phyloP scores from a whole-genome alignment of 192 early-diverging fungal genomes.

The Phlyctochytrium arcticum region DNA sequence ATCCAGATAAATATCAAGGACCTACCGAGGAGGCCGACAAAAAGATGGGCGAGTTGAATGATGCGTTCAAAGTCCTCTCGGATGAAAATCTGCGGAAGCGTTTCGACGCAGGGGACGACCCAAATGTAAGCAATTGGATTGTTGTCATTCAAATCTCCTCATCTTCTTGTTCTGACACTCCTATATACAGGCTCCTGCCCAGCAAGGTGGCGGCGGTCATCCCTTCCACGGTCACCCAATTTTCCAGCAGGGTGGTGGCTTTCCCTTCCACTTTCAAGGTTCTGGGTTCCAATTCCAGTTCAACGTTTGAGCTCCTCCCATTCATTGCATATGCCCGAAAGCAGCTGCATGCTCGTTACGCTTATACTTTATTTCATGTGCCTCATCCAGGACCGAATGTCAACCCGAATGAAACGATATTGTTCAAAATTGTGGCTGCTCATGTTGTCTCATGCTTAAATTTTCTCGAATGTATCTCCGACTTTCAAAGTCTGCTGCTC shows the following conservation, averaged over 20 bases:
- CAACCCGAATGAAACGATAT: too few relatives aligned
- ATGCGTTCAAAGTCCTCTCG: conserved; percentile 79
- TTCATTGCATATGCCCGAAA: too few relatives aligned
- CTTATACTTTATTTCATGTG: too few relatives aligned
- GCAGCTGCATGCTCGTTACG: too few relatives aligned
- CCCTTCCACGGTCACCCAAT: conserved; percentile 25
- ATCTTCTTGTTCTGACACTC: not conserved
- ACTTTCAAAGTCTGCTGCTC: conserved; percentile 72
- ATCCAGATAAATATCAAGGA: conserved; percentile 60
- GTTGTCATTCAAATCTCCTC: not conserved
- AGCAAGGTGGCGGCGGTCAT: conserved; percentile 9
- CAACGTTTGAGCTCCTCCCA: too few relatives aligned
- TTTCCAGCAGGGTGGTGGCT: conserved; percentile 40
- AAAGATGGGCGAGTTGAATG: conserved; percentile 92
- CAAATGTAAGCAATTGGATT: conserved; percentile 35
- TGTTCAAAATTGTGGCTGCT: too few relatives aligned
- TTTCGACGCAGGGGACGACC: conserved; percentile 55
- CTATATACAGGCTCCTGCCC: conserved; percentile 18
- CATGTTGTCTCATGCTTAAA: too few relatives aligned
- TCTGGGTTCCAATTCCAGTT: conserved; percentile 45
- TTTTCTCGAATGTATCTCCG: conserved; percentile 20
- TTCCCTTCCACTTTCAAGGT: conserved; percentile 30
- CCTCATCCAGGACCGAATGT: too few relatives aligned
- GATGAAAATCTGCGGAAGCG: conserved; percentile 41
- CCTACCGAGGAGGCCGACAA: conserved; percentile 70